Percentiles rank a stretch among this genome's conserved stretches.
These are phyloP conservation scores for Zygosaccharomyces sapae DNA, from an alignment of 1,139 yeast genomes.

Conservation along the genomic window DNA sequence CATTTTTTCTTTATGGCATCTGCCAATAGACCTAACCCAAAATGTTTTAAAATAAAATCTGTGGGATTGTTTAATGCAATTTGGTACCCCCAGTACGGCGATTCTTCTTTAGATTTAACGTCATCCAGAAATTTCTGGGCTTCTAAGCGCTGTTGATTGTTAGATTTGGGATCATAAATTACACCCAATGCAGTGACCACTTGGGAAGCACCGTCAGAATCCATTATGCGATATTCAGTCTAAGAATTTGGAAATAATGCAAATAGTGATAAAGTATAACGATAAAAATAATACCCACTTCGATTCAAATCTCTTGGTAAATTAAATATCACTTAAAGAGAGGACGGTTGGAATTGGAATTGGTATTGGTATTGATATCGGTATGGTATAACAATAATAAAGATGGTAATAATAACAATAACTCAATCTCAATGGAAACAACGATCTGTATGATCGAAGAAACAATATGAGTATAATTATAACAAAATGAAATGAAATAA, in stretches of 20 bases:
- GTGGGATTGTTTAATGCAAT: slow-evolving; percentile 64
- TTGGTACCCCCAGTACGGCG: slow-evolving; percentile 92
- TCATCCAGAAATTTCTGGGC: slow-evolving; percentile 74
- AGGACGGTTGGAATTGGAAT: background rate
- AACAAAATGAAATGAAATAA: slow-evolving; percentile 1
- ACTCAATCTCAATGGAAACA: background rate
- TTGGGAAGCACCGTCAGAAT: slow-evolving; percentile 59
- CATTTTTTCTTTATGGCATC: slow-evolving; percentile 59
- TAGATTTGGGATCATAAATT: slow-evolving; percentile 68
- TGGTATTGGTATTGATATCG: background rate
- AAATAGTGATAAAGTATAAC: background rate
- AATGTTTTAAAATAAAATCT: slow-evolving; percentile 77
- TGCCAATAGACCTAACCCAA: slow-evolving; percentile 77
- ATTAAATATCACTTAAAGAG: background rate
- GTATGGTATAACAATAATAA: background rate
- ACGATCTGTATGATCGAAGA: background rate
- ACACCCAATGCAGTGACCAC: slow-evolving; percentile 73
- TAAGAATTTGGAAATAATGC: background rate
- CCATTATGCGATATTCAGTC: slow-evolving; percentile 43
- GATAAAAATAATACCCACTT: background rate
- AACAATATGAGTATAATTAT: background rate
- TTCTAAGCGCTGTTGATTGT: slow-evolving; percentile 58
- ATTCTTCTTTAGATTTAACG: slow-evolving; percentile 71
- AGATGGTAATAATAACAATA: background rate
- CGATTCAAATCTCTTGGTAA: background rate